Conservation (phyloP, 2,329 filamentous ascomycete species). For the Fusarium kyushuense region DNA sequence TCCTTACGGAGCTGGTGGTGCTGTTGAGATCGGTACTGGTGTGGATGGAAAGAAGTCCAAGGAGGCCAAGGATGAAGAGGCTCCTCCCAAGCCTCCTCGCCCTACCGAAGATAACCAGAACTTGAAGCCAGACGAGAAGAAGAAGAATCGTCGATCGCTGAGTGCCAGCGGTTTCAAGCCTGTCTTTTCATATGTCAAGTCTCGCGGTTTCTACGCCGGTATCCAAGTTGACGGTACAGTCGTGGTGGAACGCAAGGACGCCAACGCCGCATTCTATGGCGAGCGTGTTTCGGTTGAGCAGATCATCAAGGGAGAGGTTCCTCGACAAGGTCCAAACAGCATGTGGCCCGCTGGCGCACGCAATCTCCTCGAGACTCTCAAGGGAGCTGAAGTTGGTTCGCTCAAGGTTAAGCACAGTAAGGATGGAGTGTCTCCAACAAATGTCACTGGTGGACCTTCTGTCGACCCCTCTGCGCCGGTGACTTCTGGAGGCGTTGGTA, state of each 20-base stretch:
- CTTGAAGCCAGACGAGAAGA: conserved; percentile 47
- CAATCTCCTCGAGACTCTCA: conserved; percentile 49
- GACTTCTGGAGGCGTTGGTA: conserved; percentile 12
- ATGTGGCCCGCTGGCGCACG: conserved; percentile 53
- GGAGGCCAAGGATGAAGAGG: conserved; percentile 56
- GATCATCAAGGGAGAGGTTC: conserved; percentile 61
- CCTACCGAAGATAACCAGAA: conserved; percentile 36
- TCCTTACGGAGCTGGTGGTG: conserved; percentile 76
- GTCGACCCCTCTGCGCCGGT: conserved; percentile 22
- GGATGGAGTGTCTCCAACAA: conserved; percentile 17
- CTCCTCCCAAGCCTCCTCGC: conserved; percentile 22
- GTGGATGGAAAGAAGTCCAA: conserved; percentile 53
- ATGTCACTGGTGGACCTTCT: conserved; percentile 19
- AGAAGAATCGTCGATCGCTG: conserved; percentile 49
- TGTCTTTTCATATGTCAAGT: conserved; percentile 83
- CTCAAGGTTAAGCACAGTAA: conserved; percentile 40
- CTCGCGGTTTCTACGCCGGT: conserved; percentile 87
- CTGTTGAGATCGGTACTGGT: conserved; percentile 69
- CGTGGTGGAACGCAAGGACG: conserved; percentile 85
- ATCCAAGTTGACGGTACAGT: conserved; percentile 89
- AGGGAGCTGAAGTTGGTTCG: conserved; percentile 50
- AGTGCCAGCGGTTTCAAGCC: conserved; percentile 53
- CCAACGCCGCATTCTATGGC: conserved; percentile 88
- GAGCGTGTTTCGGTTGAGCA: conserved; percentile 62
- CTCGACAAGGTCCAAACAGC: conserved; percentile 42